phyloP scores from a whole-genome alignment of 1,284 basidiomycete species.

The Austropuccinia psidii region DNA sequence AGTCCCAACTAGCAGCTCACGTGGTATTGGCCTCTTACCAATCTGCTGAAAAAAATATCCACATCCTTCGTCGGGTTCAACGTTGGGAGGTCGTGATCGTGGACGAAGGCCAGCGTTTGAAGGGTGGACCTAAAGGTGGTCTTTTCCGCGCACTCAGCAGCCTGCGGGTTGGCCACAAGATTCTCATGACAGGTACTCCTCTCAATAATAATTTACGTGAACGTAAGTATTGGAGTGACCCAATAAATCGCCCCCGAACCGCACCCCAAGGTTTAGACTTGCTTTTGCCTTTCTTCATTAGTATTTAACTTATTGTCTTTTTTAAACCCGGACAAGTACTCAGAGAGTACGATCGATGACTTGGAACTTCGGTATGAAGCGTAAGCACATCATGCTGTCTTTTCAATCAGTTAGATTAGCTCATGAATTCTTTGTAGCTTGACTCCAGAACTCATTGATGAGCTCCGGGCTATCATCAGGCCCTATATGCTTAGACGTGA shows the following conservation, averaged over 20 bases:
- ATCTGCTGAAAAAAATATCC: constrained; percentile 52
- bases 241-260: too few relatives aligned
- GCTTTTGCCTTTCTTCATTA: neutral
- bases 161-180: constrained; percentile 67
- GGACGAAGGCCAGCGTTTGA: constrained; percentile 73
- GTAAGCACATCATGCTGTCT: constrained; percentile 38
- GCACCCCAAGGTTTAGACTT: too few relatives aligned
- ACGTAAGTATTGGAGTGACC: constrained; percentile 21
- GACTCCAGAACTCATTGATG: constrained; percentile 43
- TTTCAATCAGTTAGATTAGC: constrained; percentile 41
- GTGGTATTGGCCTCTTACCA: constrained; percentile 88
- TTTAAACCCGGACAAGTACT: constrained; percentile 16
- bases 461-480: constrained; percentile 29
- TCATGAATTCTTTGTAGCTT: constrained; percentile 40
- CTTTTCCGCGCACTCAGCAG: constrained; percentile 76
- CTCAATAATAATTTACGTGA: constrained; percentile 95
- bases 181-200: constrained; percentile 94
- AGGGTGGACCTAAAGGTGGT: constrained; percentile 58
- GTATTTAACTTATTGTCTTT: constrained; percentile 37
- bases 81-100: constrained; percentile 86
- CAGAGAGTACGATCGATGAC: constrained; percentile 18
- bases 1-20: constrained; percentile 47
- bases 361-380: constrained; percentile 28
- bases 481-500: constrained; percentile 37
- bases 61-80: constrained; percentile 68